Base-by-base conservation (phyloP, 148 eudicot genomes). In the Simmondsia chinensis region DNA sequence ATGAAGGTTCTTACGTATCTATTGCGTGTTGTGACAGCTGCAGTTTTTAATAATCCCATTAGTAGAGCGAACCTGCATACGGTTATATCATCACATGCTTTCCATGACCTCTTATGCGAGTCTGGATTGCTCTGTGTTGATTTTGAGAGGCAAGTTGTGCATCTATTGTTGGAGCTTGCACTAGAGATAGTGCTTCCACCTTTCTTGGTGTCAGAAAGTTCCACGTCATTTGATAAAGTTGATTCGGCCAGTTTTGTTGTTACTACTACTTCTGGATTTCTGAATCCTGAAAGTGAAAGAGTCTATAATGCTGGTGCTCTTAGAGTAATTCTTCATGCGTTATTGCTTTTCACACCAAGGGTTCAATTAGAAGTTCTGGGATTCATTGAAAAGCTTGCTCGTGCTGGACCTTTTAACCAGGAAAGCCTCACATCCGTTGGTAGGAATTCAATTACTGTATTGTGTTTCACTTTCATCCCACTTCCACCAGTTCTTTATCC, bases 341-440 rank as follows among this genome's bases (percentile, higher is more conserved):
- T 93, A 56, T 60, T 93, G 79, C 85, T 93, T n/a, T 93, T 86
- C 46, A 93, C 94, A 44, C 99, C 99, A n/a, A 82, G 82, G 77
- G 71, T 86, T 78, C 99, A 93, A 56, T 60, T 86, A 53, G 89
- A 86, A 67, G 70, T 86, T 64, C 71, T 93, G 61, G 60, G 73
- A 56, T 45, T 86, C 53, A 68, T 93, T 33, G 94, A 87, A 52
- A 83, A 82, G 66, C 94, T 93, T 70, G 79, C 96, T 64, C 79
- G 61, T 53, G 87, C 80, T 50, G 84, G 99, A 36, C 73, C 96
- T 42, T 87, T 74, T 63, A 93, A 93, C 64, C 76, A 82, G 79
- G 99, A 93, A 66, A 86, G 77, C 58, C 89, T 93, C 37, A 82
- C 99, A 54, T 79, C 96, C 54, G 86, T 71, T 41, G 99, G 99